phyloP scores from a whole-genome alignment of 1,139 yeast species.

The Debaryomycetaceae sp. region DNA sequence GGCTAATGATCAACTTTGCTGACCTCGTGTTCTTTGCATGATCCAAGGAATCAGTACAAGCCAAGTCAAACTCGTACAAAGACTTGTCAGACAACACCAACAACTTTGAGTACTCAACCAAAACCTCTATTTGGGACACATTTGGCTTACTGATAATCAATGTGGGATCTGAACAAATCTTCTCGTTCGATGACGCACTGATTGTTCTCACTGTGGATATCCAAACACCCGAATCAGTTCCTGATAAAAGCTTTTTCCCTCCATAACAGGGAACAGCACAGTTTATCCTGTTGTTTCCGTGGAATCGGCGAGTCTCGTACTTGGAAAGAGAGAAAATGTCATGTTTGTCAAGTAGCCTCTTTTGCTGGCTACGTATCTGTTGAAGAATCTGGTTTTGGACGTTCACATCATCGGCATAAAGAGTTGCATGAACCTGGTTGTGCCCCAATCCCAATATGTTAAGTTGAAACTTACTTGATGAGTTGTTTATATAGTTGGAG shows the following conservation, averaged over 20 bases:
- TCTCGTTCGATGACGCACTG: slow-evolving; percentile 41
- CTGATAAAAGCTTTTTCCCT: slow-evolving; percentile 84
- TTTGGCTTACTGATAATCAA: slow-evolving; percentile 72
- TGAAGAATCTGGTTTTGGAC: slow-evolving; percentile 81
- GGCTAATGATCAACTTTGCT: slow-evolving; percentile 77
- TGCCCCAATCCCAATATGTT: slow-evolving; percentile 45
- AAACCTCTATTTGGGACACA: slow-evolving; percentile 84
- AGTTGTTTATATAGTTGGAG: slow-evolving; percentile 25
- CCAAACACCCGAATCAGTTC: slow-evolving; percentile 90
- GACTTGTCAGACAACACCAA: slow-evolving; percentile 81
- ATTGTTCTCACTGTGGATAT: slow-evolving; percentile 59
- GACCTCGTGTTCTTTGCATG: slow-evolving; percentile 66
- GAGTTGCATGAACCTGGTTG: slow-evolving; percentile 41
- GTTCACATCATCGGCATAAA: slow-evolving; percentile 48
- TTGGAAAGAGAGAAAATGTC: slow-evolving; percentile 80
- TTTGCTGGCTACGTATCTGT: slow-evolving; percentile 76
- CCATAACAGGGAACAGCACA: slow-evolving; percentile 96
- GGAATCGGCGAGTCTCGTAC: slow-evolving; percentile 69
- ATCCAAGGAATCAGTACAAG: slow-evolving; percentile 65
- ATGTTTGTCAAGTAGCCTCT: slow-evolving; percentile 62
- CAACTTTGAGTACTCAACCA: slow-evolving; percentile 86
- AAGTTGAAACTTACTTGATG: slow-evolving; percentile 45
- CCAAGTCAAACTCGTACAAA: slow-evolving; percentile 75
- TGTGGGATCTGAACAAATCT: slow-evolving; percentile 68
- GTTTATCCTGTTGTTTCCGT: slow-evolving; percentile 70